Evolutionary conservation across 352 stramenopile species (phyloP).

Genomic region (Phytophthora multivora): DNA sequence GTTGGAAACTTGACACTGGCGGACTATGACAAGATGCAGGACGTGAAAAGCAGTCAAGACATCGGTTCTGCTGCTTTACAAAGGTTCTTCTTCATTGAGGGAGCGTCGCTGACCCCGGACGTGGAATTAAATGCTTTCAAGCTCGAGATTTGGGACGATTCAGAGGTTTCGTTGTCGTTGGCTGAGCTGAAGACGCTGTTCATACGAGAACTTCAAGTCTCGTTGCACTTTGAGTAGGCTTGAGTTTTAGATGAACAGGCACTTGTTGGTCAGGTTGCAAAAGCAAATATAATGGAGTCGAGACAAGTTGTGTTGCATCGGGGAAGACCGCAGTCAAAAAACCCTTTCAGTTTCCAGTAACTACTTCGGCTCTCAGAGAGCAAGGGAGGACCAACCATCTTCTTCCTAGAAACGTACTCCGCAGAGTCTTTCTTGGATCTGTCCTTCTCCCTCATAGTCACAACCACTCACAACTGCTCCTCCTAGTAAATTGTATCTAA

Average conservation of each 20-base stretch:
- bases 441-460: background rate
- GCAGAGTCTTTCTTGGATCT: background rate
- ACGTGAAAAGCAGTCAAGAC: slow-evolving; percentile 1
- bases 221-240: too few species aligned
- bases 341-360: background rate
- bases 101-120: background rate
- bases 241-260: too few species aligned
- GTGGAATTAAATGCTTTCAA: slow-evolving; percentile 12
- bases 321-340: background rate
- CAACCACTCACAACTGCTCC: background rate
- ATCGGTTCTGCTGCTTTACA: background rate
- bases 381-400: background rate
- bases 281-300: background rate
- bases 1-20: slow-evolving; percentile 25
- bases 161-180: slow-evolving; percentile 60
- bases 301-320: background rate
- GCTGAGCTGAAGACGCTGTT: slow-evolving; percentile 88
- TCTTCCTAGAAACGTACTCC: background rate
- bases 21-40: slow-evolving; percentile 21
- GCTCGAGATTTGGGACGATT: slow-evolving; percentile 9
- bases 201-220: too few species aligned
- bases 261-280: too few species aligned
- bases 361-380: background rate
- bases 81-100: slow-evolving; percentile 21
- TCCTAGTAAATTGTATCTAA: background rate